Evolutionary conservation across 345 rosid genomes (phyloP), one percentile per base, ranked within the genome.

Genomic region (Balakata baccata): DNA sequence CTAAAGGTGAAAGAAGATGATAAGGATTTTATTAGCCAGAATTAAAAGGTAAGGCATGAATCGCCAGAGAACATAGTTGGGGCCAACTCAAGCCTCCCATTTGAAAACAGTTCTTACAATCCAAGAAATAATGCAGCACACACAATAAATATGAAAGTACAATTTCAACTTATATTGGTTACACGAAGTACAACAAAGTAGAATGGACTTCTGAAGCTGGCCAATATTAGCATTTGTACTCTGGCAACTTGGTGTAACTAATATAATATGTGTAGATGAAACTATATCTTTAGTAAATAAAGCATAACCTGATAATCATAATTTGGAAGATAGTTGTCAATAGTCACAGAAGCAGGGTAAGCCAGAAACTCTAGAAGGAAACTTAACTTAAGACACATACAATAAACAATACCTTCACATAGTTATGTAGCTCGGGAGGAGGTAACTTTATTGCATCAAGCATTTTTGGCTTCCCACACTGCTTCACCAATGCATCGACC

Each of bases 381-480:
- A 62, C 25, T 20, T 38, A 63, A 62, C 25, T 20, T 38, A 58
- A 58, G 43, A 23, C 64, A 43, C 69, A 46, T 50, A 39, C 69
- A 66, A 75, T 9, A 71, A 75, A 75, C 59, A 74, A 72, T 89
- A 95, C 99, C 87, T 92, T 94, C 69, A 95, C 96, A 84, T 86
- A 90, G 80, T 85, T 86, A 80, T 87, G 91, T 43, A 95, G 86
- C 84, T 89, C 90, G 23, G 90, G 85, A 74, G 98, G 98, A 68
- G 98, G 97, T 75, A 92, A 81, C 84, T 88, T 95, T 78, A 95
- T 89, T 53, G 96, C 95, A 64, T 91, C 97, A 70, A 85, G 67
- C 97, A 95, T 89, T 84, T 95, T 95, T 39, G 92, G 86, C 81
- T 95, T 95, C 64, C 99, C 99, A 77, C 90, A 81, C 80, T 83